These are phyloP conservation scores for Verticillium albo-atrum DNA, from an alignment of 2,329 filamentous ascomycete species.

Conservation along the genomic window DNA sequence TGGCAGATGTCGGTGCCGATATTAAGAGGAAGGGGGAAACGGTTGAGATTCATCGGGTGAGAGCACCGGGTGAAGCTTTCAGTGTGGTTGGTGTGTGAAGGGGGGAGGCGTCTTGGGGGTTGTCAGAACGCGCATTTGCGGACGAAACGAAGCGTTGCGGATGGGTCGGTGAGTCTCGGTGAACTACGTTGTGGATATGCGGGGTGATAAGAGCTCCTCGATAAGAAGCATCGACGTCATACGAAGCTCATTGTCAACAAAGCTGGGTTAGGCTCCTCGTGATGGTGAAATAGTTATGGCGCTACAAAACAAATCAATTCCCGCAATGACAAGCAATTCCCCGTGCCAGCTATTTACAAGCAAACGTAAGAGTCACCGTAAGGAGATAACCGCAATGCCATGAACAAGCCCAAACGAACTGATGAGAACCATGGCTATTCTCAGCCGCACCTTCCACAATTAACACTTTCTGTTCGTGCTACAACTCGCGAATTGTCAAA, in stretches of 20 bases:
- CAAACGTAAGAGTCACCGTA: neutral
- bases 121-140: neutral
- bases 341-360: neutral
- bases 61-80: neutral
- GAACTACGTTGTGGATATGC: neutral
- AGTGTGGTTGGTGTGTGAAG: neutral
- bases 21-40: constrained; percentile 61
- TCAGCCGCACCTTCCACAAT: neutral
- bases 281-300: too few species aligned
- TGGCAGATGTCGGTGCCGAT: constrained; percentile 79
- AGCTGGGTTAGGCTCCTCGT: neutral
- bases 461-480: neutral
- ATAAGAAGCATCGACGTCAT: neutral
- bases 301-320: neutral
- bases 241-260: neutral
- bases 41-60: constrained; percentile 9
- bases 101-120: neutral
- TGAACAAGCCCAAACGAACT: neutral
- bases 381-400: neutral
- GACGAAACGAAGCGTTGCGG: neutral
- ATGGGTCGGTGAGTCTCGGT: neutral
- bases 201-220: neutral
- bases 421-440: neutral
- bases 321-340: neutral
- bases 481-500: neutral